Base-by-base conservation (phyloP, 441 rosid genomes). In the Euphorbia corollata region DNA sequence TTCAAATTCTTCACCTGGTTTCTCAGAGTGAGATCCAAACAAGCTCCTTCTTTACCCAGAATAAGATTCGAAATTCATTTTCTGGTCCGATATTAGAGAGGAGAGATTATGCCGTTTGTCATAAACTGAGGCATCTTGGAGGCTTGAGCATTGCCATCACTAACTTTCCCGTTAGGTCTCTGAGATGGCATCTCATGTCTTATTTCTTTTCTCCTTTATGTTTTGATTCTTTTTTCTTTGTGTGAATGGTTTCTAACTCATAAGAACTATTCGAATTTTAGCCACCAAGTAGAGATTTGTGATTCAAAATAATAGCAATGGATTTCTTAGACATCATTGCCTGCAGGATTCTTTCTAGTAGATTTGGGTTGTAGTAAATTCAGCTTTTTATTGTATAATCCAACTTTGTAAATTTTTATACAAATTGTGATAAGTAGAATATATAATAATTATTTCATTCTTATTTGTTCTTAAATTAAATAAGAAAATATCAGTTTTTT, bases 291-390 rank as follows among this genome's bases (percentile, higher is more conserved):
- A 8, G 90, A 86, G 75, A 18, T 78, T 38, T 74, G 68, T 75
- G 97, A 89, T 64, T 75, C 96, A 8, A 83, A 74, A 75, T 70
- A 6, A 81, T 83, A 4, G 82, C 82, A 68, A 69, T 70, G 63
- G 95, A 90, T 75, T 74, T 84, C 70, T 83, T 91, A 75, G 97
- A 91, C 68, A 72, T 85, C 73, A 84, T 89, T n/a, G n/a, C n/a
- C n/a, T n/a, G n/a, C n/a, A n/a, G n/a, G n/a, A n/a, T n/a, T n/a
- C n/a, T n/a, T n/a, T n/a, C n/a, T n/a, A n/a, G n/a, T n/a, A n/a
- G n/a, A n/a, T n/a, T n/a, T n/a, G n/a, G n/a, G n/a, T n/a, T n/a
- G n/a, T n/a, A n/a, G n/a, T n/a, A n/a, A n/a, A n/a, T n/a, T n/a
- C n/a, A n/a, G n/a, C n/a, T n/a, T n/a, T n/a, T n/a, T n/a, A n/a